Base-by-base conservation (phyloP, 495 filamentous ascomycete species). In the Penicillium lagena region DNA sequence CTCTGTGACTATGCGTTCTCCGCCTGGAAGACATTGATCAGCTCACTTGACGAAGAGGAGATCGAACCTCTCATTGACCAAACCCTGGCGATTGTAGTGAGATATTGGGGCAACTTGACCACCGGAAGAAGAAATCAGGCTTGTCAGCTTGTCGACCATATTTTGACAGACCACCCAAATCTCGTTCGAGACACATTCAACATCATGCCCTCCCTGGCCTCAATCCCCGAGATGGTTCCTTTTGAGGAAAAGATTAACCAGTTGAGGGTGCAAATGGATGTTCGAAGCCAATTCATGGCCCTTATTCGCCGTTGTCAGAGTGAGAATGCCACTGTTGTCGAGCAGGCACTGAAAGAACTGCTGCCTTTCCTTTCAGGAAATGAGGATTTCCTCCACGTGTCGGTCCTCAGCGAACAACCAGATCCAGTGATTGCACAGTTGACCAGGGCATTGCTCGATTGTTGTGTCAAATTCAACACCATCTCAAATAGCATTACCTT, bases 331-430 rank as follows among this genome's bases (percentile, higher is more conserved):
- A 81, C 83, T 0, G 89, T 97, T 36, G 87, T 95, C 8, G 72
- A 82, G 31, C 83, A 87, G 52, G 86, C 89, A 15, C 60, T 99
- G 36, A 67, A 66, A 9, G 91, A 97, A 59, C 73, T 99, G 9
- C 68, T 80, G 10, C 69, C 71, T 5, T 96, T 83, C 49, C 73
- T 99, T 13, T 70, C 76, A 36, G 62, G 70, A 7, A 75, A 96
- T 50, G 88, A 95, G 56, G 76, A 77, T 11, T 89, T 90, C 54
- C 65, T 99, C 14, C 89, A 96, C 55, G 75, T 82, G 2, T 83
- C 84, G 32, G 86, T 90, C 39, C 73, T 90, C 30, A 90, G 83
- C 50, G 88, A 95, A 56, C 90, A 95, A 42, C 89, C 90, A 22
- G 82, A 90, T 52, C 67, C 77, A 12, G 78, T 91, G 22, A 71